Base-by-base conservation (phyloP, 1,139 yeast species). In the Magnusiomyces tetraspermus region DNA sequence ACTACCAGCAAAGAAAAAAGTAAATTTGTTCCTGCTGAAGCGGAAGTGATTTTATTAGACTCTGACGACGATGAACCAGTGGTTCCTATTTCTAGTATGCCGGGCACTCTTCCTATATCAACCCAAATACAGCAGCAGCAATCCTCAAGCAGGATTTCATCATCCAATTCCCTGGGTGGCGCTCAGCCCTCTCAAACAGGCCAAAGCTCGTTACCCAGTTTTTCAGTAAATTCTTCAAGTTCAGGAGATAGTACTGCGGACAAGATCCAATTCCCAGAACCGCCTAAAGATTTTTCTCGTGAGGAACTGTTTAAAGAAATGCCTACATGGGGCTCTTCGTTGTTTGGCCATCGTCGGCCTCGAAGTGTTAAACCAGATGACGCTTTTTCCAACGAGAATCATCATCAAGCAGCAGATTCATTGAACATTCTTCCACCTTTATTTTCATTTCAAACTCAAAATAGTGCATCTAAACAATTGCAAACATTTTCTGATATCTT, bases 1-100 rank as follows among this genome's bases (percentile, higher is more conserved):
- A 85, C 54, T 85, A 75, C 3, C 84, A 78, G 61, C 92, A 72
- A 44, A 85, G 49, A 21, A 24, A 37, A n/a, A 46, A 28, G 37
- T 23, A 41, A 21, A 17, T 36, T 10, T 21, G 23, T 17, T 24
- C 53, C 19, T 48, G 52, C 49, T n/a, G 42, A 38, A 28, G 41
- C 48, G 19, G 48, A 83, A 48, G 85, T 52, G 2, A 47, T 51
- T n/a, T 15, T 46, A 13, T 24, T 52, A 15, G 56, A 53, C 30
- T 49, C 53, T 17, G 52, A 50, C 8, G 50, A 45, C n/a, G 56
- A 53, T 11, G 55, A 53, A 19, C n/a, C n/a, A n/a, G n/a, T n/a
- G n/a, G n/a, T n/a, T n/a, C n/a, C n/a, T n/a, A n/a, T n/a, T n/a
- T n/a, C n/a, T n/a, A n/a, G n/a, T n/a, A n/a, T n/a, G n/a, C n/a